Base-by-base conservation (phyloP, 352 stramenopile species). In the Phytophthora fragariae region DNA sequence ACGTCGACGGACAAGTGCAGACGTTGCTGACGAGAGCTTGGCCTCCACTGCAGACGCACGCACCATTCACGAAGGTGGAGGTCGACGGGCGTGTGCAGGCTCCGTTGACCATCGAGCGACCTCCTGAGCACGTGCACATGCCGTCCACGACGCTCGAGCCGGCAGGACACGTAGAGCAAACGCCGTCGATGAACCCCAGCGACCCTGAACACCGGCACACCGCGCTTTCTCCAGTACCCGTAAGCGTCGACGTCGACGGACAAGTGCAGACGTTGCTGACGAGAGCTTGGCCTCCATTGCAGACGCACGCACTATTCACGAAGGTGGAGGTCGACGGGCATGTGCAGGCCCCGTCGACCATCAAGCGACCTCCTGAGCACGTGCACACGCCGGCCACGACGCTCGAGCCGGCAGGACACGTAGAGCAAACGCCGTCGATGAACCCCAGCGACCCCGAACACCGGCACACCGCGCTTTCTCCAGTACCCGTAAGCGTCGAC, bases 1-100 rank as follows among this genome's bases (percentile, higher is more conserved):
- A 58, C 9, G 53, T 58, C 17, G 53, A 58, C 3, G 56, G 56
- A 15, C 56, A 62, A 3, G 19, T 35, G 56, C 35, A 62, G 4
- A 9, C 56, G 14, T 19, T 37, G 10, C 4, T 19, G 15, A 61
- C 31, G 0, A 61, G 33, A 0, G 2, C 50, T 15, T 46, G 55
- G n/a, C 55, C 55, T 17, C 55, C 55, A 2, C 33, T 35, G 19
- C 53, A 59, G 3, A n/a, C 31, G 53, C 53, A 59, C 29, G 11
- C 29, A 19, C 53, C 53, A 27, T 59, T 55, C 19, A 31, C 27
- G 15, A 59, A 19, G 6, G 53, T 59, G 0, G 53, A 59, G 5
- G 47, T 55, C 3, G 53, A 58, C 21, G 53, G 53, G 12, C 53
- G 44, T 14, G 53, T 44, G 27, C 53, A 58, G 12, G 5, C 24